Base-by-base conservation (phyloP, 2,329 filamentous ascomycete species). In the Pseudogymnoascus pannorum region DNA sequence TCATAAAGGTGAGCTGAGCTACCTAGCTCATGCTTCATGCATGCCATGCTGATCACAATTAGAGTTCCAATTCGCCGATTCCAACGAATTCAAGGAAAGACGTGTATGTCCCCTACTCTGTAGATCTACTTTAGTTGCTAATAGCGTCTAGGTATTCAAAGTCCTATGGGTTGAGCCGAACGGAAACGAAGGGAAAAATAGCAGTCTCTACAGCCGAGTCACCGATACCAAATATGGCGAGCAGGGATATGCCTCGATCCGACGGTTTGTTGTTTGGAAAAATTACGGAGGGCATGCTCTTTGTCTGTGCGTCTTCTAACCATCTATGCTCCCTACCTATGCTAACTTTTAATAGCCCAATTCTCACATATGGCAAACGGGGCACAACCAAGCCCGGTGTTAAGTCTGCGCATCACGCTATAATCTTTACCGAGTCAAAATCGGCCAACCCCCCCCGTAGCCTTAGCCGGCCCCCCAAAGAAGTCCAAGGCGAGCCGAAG, bases 351-450 rank as follows among this genome's bases (percentile, higher is more conserved):
- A 16, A 14, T 26, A 69, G 67, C 22, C 66, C 67, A 2, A 65
- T 69, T 8, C 59, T 65, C 8, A 68, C 67, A 1, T 69, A 69
- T 38, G 22, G 31, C 0, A 9, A 40, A 0, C 58, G 60, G 58
- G 67, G 57, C 1, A 60, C 63, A 5, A 60, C 44, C 14, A 70
- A 70, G 31, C 33, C 35, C 2, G 67, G 67, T 5, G 66, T 69
- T 22, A 60, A 62, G n/a, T 58, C 67, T 5, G 22, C 62, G 20
- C 61, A 68, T 14, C 68, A 70, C 38, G 60, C 66, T 0, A 63
- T 67, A 2, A 62, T 66, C 1, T 65, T 64, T 26, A 62, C 62
- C n/a, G n/a, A n/a, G n/a, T n/a, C n/a, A n/a, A n/a, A n/a, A n/a
- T n/a, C n/a, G n/a, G n/a, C n/a, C n/a, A n/a, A n/a, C n/a, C n/a